Evolutionary conservation across 2,329 filamentous ascomycete genomes (phyloP).

Genomic region (Cercospora zeae-maydis): DNA sequence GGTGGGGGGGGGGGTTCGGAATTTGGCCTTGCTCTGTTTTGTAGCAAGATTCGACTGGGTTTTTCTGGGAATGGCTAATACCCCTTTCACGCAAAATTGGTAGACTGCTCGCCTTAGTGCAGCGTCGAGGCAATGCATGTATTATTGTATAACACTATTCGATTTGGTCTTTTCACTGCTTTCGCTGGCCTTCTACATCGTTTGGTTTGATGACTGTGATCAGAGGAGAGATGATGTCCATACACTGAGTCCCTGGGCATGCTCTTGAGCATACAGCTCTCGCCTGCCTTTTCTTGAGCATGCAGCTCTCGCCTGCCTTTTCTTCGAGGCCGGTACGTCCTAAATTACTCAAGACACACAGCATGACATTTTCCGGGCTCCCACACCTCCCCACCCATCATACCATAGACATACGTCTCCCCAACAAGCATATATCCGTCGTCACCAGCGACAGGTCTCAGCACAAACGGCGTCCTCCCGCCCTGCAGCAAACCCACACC

Average conservation of each 20-base stretch:
- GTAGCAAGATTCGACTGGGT: not conserved
- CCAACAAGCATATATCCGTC: not conserved
- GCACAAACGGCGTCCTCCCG: not conserved
- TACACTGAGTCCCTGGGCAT: too few relatives aligned
- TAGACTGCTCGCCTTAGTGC: not conserved
- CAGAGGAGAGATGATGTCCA: too few relatives aligned
- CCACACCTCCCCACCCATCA: conserved; percentile 12
- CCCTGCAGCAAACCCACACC: not conserved
- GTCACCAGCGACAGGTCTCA: not conserved
- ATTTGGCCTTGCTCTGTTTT: not conserved
- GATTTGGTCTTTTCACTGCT: not conserved
- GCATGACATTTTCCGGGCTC: not conserved
- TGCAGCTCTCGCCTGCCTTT: not conserved
- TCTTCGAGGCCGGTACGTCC: too few relatives aligned
- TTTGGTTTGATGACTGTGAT: too few relatives aligned
- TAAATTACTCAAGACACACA: not conserved
- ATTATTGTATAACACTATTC: not conserved
- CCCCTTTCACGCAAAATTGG: not conserved
- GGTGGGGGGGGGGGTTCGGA: too few relatives aligned
- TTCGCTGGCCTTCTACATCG: not conserved
- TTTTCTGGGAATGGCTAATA: conserved; percentile 5
- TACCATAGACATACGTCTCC: conserved; percentile 8
- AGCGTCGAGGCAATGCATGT: not conserved
- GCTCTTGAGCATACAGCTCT: too few relatives aligned
- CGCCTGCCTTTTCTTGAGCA: not conserved